Evolutionary conservation across 1,284 basidiomycete species (phyloP), one percentile per base, ranked within the genome.

Genomic region (Heterobasidion parviporum): DNA sequence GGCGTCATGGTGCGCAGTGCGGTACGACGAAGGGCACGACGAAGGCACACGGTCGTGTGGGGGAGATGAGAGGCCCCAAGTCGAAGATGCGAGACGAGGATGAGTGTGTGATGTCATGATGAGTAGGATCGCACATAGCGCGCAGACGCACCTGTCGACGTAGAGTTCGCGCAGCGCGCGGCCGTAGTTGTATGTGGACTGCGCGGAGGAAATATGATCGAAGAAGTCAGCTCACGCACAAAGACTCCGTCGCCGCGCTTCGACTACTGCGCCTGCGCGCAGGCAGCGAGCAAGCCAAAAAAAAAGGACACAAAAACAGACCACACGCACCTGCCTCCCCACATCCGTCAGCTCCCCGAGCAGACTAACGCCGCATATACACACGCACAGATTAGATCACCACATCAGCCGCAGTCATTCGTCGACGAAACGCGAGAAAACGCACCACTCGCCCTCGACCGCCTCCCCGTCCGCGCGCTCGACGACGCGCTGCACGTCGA

Each of bases 341-440:
- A 87, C 61, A 64, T 93, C 90, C 8, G 90, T 92, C 60, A 93
- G 70, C 66, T 92, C 89, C 34, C 90, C 91, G 14, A 90, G 71
- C 56, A 92, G 70, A 66, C 89, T 89, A 57, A 5, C 48, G 9
- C 8, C 8, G 50, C 10, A 43, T 3, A 44, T 7, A n/a, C 32
- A 18, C 44, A 47, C 26, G 12, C 10, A 15, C 3, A 46, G 7
- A n/a, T 48, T 10, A n/a, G 3, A 49, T 8, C 16, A 20, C 46
- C 16, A 33, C n/a, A 15, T 48, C 12, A 53, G 26, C 20, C 12
- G 46, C 20, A 43, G 36, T 34, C 6, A n/a, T 32, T 16, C 32
- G 4, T 14, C 33, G 52, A 44, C 15, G 9, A 15, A 43, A 16
- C 15, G 16, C 50, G 14, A 35, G n/a, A 15, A 6, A 26, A 70